phyloP scores from a whole-genome alignment of 306 rosid genomes.

The Casuarina cunninghamiana region DNA sequence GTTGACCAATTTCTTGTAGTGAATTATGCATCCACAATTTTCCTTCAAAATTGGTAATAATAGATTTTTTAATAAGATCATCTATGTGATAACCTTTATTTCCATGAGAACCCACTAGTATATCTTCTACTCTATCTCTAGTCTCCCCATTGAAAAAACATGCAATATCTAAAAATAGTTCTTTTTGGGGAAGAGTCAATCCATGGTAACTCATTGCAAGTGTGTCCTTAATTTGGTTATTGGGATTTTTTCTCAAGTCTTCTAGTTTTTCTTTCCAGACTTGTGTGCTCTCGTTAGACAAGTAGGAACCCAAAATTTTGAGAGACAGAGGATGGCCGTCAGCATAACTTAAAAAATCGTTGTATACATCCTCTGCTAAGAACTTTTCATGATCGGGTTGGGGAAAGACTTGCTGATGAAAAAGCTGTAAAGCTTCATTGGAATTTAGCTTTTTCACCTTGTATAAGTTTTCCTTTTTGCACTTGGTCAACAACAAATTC shows the following conservation, averaged over 20 bases:
- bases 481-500: not conserved
- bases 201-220: constrained; percentile 24
- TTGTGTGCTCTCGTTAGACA: not conserved
- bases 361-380: not conserved
- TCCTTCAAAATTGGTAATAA: not conserved
- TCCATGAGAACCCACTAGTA: constrained; percentile 7
- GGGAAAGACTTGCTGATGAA: constrained; percentile 17
- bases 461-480: not conserved
- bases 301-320: constrained; percentile 22
- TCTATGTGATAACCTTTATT: not conserved
- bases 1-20: not conserved
- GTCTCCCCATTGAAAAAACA: constrained; percentile 35
- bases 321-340: constrained; percentile 33
- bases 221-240: too few relatives aligned
- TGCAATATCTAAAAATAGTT: constrained; percentile 32
- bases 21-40: constrained; percentile 25
- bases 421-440: constrained; percentile 21
- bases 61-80: constrained; percentile 22
- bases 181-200: constrained; percentile 7
- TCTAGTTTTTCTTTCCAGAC: constrained; percentile 20
- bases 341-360: constrained; percentile 10
- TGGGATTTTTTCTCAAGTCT: not conserved
- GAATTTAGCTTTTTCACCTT: not conserved
- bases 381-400: too few relatives aligned
- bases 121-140: constrained; percentile 8